Base-by-base conservation (phyloP, 2,329 filamentous ascomycete species). In the Trichophyton rubrum region DNA sequence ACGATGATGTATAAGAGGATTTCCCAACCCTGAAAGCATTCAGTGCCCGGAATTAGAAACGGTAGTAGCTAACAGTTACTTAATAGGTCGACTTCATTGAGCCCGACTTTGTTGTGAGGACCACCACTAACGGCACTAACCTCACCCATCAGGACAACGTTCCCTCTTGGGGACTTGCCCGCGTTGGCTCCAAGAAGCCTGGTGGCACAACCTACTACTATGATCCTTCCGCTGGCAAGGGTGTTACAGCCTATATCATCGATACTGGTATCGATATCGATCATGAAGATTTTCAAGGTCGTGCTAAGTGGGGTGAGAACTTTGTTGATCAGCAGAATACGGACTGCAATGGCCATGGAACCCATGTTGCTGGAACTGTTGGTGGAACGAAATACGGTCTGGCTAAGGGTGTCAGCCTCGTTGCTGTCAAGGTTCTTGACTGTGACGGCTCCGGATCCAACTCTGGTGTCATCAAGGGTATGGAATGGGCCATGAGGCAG, bases 371-470 rank as follows among this genome's bases (percentile, higher is more conserved):
- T 6, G 71, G 71, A 40, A 75, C 71, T 38, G 69, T 73, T 43
- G 72, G 62, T 9, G 68, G 68, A 13, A 67, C 64, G 27, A 69
- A 66, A 5, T 74, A 68, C 58, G 73, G 73, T 59, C 65, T 75
- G 60, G 69, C 73, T 20, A 74, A 74, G 65, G 68, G 70, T 60
- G 68, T 72, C 43, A 69, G 63, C 20, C 60, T 75, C n/a, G 64
- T 75, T 40, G 78, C 78, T 56, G 77, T 83, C 62, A 81, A 80
- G 68, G 79, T 72, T 62, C 73, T 80, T 20, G 74, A 75, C 53
- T 71, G 70, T 24, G 67, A 76, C 4, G 76, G 77, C 53, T 72
- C 72, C 56, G 80, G 79, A 35, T 75, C 71, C 24, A 73, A 71
- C 56, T 70, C 72, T 22, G 73, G 75, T 64, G 78, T 79, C 63